These are phyloP conservation scores for Penicillium sumatraense DNA, from an alignment of 2,329 filamentous ascomycete genomes.

Conservation along the genomic window DNA sequence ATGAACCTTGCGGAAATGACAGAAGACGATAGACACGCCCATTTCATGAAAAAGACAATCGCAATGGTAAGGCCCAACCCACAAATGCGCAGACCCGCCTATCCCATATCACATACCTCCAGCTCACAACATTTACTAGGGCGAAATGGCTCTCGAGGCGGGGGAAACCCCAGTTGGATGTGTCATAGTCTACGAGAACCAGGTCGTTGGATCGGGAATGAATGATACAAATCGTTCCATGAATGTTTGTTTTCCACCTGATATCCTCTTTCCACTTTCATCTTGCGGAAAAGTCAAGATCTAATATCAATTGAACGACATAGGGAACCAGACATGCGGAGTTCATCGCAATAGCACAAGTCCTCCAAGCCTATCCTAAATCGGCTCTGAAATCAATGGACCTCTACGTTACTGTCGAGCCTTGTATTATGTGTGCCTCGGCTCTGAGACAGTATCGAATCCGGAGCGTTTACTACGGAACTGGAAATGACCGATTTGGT, in stretches of 20 bases:
- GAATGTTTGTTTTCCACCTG: constrained; percentile 55
- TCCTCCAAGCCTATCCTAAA: constrained; percentile 67
- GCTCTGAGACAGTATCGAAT: constrained; percentile 87
- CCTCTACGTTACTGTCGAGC: constrained; percentile 96
- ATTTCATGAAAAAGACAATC: constrained; percentile 72
- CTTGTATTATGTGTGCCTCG: constrained; percentile 98
- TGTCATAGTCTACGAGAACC: constrained; percentile 80
- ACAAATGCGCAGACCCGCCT: neutral
- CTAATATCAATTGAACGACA: neutral
- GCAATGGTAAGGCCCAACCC: constrained; percentile 64
- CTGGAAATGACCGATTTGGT: constrained; percentile 94
- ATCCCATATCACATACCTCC: neutral
- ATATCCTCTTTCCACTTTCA: too few species aligned
- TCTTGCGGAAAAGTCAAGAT: too few species aligned
- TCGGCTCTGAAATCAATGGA: constrained; percentile 73
- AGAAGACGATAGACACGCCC: constrained; percentile 49
- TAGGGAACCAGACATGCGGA: constrained; percentile 93
- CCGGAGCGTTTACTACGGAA: constrained; percentile 90
- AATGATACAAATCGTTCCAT: constrained; percentile 94
- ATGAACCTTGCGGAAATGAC: constrained; percentile 7
- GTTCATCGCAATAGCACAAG: constrained; percentile 79
- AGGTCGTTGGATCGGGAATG: constrained; percentile 87
- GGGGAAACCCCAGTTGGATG: constrained; percentile 98
- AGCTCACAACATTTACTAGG: constrained; percentile 55
- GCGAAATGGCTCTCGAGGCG: constrained; percentile 77